These are phyloP conservation scores for Xylaria multiplex DNA, from an alignment of 2,329 filamentous ascomycete species.

Conservation along the genomic window DNA sequence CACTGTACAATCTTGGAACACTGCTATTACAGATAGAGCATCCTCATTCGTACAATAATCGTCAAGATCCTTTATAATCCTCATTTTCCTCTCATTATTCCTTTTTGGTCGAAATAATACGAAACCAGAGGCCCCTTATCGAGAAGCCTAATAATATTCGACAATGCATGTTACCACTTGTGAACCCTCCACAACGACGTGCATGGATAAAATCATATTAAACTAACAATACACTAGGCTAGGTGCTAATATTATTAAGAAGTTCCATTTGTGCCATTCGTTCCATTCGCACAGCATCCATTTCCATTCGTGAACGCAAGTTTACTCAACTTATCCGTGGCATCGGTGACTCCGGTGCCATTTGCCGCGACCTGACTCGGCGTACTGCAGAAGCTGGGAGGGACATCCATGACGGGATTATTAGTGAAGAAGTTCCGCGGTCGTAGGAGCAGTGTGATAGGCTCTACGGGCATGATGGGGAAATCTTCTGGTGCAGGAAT, in stretches of 20 bases:
- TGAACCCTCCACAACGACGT: no score
- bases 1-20: no score
- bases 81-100: no score
- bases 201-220: no score
- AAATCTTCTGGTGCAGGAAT: slow-evolving; percentile 92
- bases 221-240: no score
- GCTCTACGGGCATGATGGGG: slow-evolving; percentile 89
- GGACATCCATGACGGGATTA: slow-evolving; percentile 84
- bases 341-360: slow-evolving; percentile 47
- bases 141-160: no score
- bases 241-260: not conserved
- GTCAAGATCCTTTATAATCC: not conserved
- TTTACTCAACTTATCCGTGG: slow-evolving; percentile 48
- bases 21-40: no score
- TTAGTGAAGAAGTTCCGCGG: slow-evolving; percentile 84
- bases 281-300: slow-evolving; percentile 37
- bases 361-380: slow-evolving; percentile 67
- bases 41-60: no score
- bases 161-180: no score
- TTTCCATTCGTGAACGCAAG: slow-evolving; percentile 43
- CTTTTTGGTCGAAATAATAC: no score
- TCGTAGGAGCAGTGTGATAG: slow-evolving; percentile 81
- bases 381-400: slow-evolving; percentile 76
- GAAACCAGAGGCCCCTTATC: no score
- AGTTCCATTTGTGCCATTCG: slow-evolving; percentile 35